Evolutionary conservation across 495 filamentous ascomycete genomes (phyloP).

Genomic region (Podospora conica): DNA sequence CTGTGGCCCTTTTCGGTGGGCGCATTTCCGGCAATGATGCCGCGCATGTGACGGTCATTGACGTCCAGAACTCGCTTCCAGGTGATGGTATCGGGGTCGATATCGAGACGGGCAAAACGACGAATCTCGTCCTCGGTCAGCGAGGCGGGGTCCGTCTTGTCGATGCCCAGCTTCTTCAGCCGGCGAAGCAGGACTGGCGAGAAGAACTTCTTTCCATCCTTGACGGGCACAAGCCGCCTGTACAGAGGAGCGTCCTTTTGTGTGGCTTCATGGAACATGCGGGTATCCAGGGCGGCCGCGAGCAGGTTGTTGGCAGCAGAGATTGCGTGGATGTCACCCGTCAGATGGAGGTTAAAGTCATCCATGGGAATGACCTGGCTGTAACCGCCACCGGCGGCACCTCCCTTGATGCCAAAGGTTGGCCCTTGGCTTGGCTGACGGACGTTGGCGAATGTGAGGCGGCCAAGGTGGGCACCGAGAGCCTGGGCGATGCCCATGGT

Average conservation of each 20-base stretch:
- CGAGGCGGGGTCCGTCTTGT: slow-evolving; percentile 86
- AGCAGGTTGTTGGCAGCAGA: slow-evolving; percentile 96
- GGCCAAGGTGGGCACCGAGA: slow-evolving; percentile 80
- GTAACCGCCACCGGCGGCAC: slow-evolving; percentile 93
- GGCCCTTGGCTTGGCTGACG: slow-evolving; percentile 95
- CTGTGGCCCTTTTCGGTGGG: slow-evolving; percentile 82
- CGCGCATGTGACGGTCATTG: slow-evolving; percentile 88
- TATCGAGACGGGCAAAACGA: slow-evolving; percentile 86
- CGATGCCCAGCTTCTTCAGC: slow-evolving; percentile 89
- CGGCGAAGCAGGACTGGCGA: slow-evolving; percentile 84
- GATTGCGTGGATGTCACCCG: slow-evolving; percentile 96
- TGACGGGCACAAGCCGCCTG: slow-evolving; percentile 78
- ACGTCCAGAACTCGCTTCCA: slow-evolving; percentile 96
- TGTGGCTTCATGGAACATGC: slow-evolving; percentile 95
- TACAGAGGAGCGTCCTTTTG: slow-evolving; percentile 89
- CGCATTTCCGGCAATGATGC: slow-evolving; percentile 79
- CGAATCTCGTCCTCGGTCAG: slow-evolving; percentile 83
- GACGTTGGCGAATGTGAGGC: slow-evolving; percentile 90
- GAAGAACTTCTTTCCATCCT: slow-evolving; percentile 85
- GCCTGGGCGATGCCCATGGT: slow-evolving; percentile 93
- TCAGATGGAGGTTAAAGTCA: slow-evolving; percentile 97
- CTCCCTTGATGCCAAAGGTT: slow-evolving; percentile 98
- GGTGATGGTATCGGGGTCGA: slow-evolving; percentile 94
- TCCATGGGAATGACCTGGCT: slow-evolving; percentile 99
- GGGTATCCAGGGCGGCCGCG: slow-evolving; percentile 95